These are phyloP conservation scores for Nannizzia gypsea DNA, from an alignment of 2,329 filamentous ascomycete genomes.

Conservation along the genomic window DNA sequence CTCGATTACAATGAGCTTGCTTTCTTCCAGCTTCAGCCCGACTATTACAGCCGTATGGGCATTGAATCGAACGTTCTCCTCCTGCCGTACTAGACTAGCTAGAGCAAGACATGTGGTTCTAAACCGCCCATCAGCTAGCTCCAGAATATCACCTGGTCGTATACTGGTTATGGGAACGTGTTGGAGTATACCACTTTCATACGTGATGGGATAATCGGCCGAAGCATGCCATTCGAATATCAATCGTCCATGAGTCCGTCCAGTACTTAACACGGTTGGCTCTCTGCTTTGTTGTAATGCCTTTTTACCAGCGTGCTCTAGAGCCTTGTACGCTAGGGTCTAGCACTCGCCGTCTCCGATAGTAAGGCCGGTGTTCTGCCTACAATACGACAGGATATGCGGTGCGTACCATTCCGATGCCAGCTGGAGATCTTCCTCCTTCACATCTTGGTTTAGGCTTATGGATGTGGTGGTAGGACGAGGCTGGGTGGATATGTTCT, in stretches of 20 bases:
- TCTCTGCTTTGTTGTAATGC: slow-evolving; percentile 18
- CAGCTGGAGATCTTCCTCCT: slow-evolving; percentile 15
- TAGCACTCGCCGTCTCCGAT: slow-evolving; percentile 32
- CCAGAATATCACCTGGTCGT: slow-evolving; percentile 25
- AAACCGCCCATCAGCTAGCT: slow-evolving; percentile 22
- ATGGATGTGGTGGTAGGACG: not conserved
- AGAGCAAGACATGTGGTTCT: slow-evolving; percentile 11
- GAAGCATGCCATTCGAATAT: slow-evolving; percentile 18
- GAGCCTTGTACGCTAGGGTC: slow-evolving; percentile 25
- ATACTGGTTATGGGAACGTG: not conserved
- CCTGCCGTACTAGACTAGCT: not conserved
- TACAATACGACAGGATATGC: slow-evolving; percentile 23
- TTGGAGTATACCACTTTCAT: not conserved
- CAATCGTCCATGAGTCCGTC: slow-evolving; percentile 23
- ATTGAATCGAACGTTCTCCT: slow-evolving; percentile 8
- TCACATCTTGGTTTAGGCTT: slow-evolving; percentile 6
- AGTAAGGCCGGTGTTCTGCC: slow-evolving; percentile 19
- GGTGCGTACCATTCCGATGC: slow-evolving; percentile 19
- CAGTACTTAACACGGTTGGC: slow-evolving; percentile 22
- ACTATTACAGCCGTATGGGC: slow-evolving; percentile 10
- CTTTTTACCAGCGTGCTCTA: slow-evolving; percentile 17
- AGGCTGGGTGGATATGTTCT: slow-evolving; percentile 9
- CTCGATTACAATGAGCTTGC: slow-evolving; percentile 5
- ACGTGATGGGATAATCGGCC: slow-evolving; percentile 10
- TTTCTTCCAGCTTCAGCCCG: not conserved